phyloP scores from a whole-genome alignment of 2,329 filamentous ascomycete species.

The Paecilomyces sp. region DNA sequence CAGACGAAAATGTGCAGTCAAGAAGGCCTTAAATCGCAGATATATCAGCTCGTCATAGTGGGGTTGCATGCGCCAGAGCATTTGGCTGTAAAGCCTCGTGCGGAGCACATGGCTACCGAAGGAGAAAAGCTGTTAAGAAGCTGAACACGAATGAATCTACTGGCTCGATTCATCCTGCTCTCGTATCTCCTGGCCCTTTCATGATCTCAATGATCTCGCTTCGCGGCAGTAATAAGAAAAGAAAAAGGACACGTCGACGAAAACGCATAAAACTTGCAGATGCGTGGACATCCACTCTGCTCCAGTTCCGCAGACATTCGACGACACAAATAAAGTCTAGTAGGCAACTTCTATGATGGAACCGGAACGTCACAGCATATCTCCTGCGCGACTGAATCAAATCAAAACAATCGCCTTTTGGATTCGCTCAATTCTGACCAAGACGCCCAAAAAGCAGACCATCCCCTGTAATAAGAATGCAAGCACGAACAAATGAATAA shows the following conservation, averaged over 20 bases:
- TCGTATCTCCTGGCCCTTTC: not conserved
- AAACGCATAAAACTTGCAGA: not conserved
- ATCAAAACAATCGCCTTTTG: not conserved
- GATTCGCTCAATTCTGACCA: not conserved
- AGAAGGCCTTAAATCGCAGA: not conserved
- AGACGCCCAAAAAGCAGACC: constrained; percentile 1
- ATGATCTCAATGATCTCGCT: not conserved
- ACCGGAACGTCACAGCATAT: not conserved
- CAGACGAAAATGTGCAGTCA: not conserved
- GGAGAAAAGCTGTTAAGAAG: not conserved
- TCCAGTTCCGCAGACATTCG: not conserved
- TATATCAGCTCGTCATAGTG: not conserved
- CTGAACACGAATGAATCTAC: not conserved
- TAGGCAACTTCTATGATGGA: not conserved
- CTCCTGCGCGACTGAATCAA: not conserved
- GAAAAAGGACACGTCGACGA: not conserved
- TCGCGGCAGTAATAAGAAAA: not conserved
- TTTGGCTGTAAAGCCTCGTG: not conserved
- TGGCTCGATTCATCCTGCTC: not conserved
- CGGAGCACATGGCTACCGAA: not conserved
- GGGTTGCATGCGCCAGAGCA: not conserved
- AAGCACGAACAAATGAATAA: not conserved
- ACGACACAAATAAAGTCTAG: not conserved
- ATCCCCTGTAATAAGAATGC: not conserved
- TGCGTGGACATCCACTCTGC: not conserved